These are phyloP conservation scores for Colletotrichum spinosum DNA, from an alignment of 2,329 filamentous ascomycete species.

Conservation along the genomic window DNA sequence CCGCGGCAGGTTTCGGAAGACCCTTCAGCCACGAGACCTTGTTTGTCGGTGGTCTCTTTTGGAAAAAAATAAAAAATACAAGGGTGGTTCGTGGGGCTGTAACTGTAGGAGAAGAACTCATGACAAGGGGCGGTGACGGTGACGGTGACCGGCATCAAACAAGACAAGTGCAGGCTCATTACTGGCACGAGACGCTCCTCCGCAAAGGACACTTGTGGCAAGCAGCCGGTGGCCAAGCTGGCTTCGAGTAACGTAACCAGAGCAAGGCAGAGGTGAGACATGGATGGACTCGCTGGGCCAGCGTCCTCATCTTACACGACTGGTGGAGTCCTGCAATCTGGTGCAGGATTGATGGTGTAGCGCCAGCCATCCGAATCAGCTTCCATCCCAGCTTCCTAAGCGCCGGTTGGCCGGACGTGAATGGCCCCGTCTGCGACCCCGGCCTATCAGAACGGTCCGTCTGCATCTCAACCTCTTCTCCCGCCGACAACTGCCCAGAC, in stretches of 20 bases:
- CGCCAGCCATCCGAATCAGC: conserved; percentile 57
- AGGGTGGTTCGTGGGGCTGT: conserved; percentile 15
- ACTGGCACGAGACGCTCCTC: conserved; percentile 56
- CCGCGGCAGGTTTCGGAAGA: conserved; percentile 20
- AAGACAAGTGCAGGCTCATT: conserved; percentile 47
- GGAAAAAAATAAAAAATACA: neutral
- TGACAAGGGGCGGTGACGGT: conserved; percentile 29
- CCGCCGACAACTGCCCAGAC: conserved; percentile 45
- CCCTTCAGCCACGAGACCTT: conserved; percentile 11
- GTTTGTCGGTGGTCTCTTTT: conserved; percentile 24
- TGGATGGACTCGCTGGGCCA: conserved; percentile 57
- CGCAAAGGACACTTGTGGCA: conserved; percentile 50
- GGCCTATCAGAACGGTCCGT: conserved; percentile 56
- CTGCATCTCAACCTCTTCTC: conserved; percentile 43
- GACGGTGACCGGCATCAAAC: conserved; percentile 29
- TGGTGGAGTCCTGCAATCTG: conserved; percentile 52
- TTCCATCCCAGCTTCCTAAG: conserved; percentile 56
- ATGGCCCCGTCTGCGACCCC: conserved; percentile 43
- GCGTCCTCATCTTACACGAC: conserved; percentile 54
- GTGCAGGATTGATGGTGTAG: conserved; percentile 54
- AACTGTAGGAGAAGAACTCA: neutral
- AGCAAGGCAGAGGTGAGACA: conserved; percentile 61
- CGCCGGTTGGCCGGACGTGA: conserved; percentile 57
- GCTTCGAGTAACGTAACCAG: conserved; percentile 38
- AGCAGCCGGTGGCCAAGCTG: conserved; percentile 45